Percentiles rank a stretch among this genome's conserved stretches.
Evolutionary conservation across 306 rosid species (phyloP).

Genomic region (Begonia fuchsioides): DNA sequence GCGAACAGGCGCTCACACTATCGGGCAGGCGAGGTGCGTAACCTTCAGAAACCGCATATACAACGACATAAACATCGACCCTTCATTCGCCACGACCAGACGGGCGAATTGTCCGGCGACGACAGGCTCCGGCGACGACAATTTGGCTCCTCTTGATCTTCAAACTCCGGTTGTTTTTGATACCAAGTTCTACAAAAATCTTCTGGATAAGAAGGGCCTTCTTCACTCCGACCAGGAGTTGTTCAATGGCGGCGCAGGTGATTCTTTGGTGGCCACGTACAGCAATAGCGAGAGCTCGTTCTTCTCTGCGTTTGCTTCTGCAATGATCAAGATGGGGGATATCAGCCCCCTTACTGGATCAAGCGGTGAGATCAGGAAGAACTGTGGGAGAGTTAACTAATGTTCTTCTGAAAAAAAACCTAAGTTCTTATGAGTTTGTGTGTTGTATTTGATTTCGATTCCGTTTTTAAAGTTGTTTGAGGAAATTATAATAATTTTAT

Average conservation of each 20-base stretch:
- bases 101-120: slow-evolving; percentile 29
- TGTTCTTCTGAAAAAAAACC: no score
- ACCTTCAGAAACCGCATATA: slow-evolving; percentile 36
- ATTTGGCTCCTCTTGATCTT: slow-evolving; percentile 34
- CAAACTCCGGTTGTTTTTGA: slow-evolving; percentile 41
- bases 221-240: slow-evolving; percentile 62
- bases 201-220: slow-evolving; percentile 41
- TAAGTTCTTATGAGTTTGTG: no score
- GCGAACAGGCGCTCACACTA: slow-evolving; percentile 53
- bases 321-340: slow-evolving; percentile 75
- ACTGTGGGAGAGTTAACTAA: slow-evolving; percentile 35
- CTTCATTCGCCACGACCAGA: slow-evolving; percentile 33
- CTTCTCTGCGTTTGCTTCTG: slow-evolving; percentile 32
- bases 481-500: no score
- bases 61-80: slow-evolving; percentile 37
- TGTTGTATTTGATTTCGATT: no score
- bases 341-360: slow-evolving; percentile 56
- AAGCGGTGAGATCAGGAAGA: slow-evolving; percentile 55
- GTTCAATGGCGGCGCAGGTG: slow-evolving; percentile 55
- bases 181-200: slow-evolving; percentile 48
- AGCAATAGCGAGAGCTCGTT: slow-evolving; percentile 19
- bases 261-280: slow-evolving; percentile 40
- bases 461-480: no score
- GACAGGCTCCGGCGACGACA: slow-evolving; percentile 28
- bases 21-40: slow-evolving; percentile 60